A percentile compares a stretch with the other conserved stretches of the same genome.
These are phyloP conservation scores for Cenchrus purpureus DNA, from an alignment of 176 grass and related monocot species.

Conservation along the genomic window DNA sequence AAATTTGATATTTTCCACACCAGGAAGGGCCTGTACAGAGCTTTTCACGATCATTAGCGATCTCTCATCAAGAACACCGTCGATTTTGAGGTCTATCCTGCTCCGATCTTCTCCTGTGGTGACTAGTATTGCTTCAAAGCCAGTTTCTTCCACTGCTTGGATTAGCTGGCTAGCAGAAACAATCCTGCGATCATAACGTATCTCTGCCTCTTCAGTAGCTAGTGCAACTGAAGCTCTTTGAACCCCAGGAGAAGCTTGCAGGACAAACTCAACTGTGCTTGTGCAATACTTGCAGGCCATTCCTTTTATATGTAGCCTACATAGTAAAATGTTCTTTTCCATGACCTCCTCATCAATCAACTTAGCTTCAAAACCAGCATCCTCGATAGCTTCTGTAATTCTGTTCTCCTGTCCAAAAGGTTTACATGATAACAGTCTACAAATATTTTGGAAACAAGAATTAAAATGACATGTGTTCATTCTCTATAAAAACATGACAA, in stretches of 20 bases:
- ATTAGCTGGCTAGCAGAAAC: constrained; percentile 55
- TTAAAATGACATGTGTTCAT: not conserved
- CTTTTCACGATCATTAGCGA: constrained; percentile 58
- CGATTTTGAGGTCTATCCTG: constrained; percentile 80
- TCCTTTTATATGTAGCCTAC: constrained; percentile 88
- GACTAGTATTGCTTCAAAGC: constrained; percentile 76
- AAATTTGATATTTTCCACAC: constrained; percentile 66
- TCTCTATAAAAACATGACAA: constrained; percentile 5
- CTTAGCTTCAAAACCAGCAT: constrained; percentile 78
- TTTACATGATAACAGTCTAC: constrained; percentile 36
- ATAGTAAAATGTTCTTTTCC: constrained; percentile 72
- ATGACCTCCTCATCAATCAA: constrained; percentile 74
- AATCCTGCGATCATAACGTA: constrained; percentile 67
- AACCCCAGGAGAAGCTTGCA: constrained; percentile 72
- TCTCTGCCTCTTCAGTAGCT: constrained; percentile 93
- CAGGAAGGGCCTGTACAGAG: constrained; percentile 83
- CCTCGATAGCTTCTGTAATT: constrained; percentile 89
- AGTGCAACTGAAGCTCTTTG: constrained; percentile 82
- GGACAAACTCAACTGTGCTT: constrained; percentile 65
- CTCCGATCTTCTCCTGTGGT: constrained; percentile 82
- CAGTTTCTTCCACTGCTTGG: constrained; percentile 67
- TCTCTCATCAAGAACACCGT: constrained; percentile 57
- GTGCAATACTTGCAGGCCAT: constrained; percentile 92
- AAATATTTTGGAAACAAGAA: constrained; percentile 24
- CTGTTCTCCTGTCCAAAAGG: constrained; percentile 63